Base-by-base conservation (phyloP, 768 basidiomycete genomes). In the Suillus luteus region DNA sequence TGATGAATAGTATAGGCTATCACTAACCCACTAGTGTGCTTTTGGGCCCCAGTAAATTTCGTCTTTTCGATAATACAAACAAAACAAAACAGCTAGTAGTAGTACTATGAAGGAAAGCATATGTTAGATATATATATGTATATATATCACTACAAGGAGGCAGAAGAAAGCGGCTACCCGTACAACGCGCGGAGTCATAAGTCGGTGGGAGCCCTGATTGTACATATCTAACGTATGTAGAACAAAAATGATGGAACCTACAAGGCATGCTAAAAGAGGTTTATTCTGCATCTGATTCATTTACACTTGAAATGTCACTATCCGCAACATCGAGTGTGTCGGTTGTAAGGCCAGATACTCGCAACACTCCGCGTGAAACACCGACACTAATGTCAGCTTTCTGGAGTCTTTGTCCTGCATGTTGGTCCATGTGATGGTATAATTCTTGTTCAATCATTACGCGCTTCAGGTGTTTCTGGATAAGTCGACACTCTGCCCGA, bases 401-500 rank as follows among this genome's bases (percentile, higher is more conserved):
- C 8, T 48, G 44, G 33, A 60, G 40, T 46, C 27, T 51, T 17
- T 5, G 17, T 0, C 10, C 10, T 7, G 24, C 3, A 5, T 22
- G 40, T 41, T 48, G n/a, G 1, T 41, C 40, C 40, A 59, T 41
- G 1, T 49, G 27, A 49, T 7, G 1, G 24, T 43, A 59, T 7
- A 59, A 2, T 54, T 62, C 60, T 7, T 60, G 54, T 67, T 62
- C 61, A 61, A 54, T 62, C 64, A 54, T 64, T 52, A 59, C 1
- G 4, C 15, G 3, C 1, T 31, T 49, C 44, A 59, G 14, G 17
- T 8, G 15, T 22, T 6, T 59, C n/a, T 19, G 19, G 3, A 48
- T 49, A 46, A 59, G 59, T 27, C 3, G 14, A 15, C 14, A n/a
- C 40, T 59, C 59, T 41, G 59, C 40, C 27, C 4, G 15, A 49